phyloP scores from a whole-genome alignment of 2,329 filamentous ascomycete species.

The Xylaria sp. region DNA sequence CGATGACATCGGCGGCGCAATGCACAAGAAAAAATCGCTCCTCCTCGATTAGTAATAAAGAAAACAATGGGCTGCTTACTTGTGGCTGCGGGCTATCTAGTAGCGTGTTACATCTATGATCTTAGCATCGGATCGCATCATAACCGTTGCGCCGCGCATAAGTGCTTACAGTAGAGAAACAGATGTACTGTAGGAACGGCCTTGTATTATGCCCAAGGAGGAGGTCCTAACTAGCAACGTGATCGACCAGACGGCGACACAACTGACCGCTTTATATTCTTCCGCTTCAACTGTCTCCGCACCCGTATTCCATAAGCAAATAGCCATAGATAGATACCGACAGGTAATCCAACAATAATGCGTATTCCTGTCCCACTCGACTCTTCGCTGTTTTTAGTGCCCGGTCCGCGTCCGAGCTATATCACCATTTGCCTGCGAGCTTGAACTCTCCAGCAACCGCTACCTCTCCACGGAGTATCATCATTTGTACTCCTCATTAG shows the following conservation, averaged over 20 bases:
- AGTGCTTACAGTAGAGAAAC: neutral
- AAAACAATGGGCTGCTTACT: neutral
- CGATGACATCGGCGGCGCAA: neutral
- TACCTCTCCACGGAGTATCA: neutral
- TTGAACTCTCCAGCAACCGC: neutral
- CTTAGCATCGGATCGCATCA: slow-evolving; percentile 2
- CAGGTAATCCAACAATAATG: slow-evolving; percentile 22
- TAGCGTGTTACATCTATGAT: neutral
- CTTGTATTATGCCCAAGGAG: neutral
- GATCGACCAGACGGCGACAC: neutral
- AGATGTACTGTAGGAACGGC: neutral
- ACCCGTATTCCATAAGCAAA: slow-evolving; percentile 38
- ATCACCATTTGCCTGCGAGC: slow-evolving; percentile 5
- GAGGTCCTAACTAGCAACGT: neutral
- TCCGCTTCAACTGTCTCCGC: slow-evolving; percentile 25
- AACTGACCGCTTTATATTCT: slow-evolving; percentile 7
- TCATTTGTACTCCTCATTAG: slow-evolving; percentile 5
- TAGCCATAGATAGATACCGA: slow-evolving; percentile 25
- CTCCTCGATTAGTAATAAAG: neutral
- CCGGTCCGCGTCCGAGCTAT: slow-evolving; percentile 4
- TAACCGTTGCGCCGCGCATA: neutral
- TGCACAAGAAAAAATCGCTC: neutral
- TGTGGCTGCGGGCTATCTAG: neutral
- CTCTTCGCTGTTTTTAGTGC: slow-evolving; percentile 6
- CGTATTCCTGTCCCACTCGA: slow-evolving; percentile 26